Percentiles rank a stretch among this genome's conserved stretches.
phyloP scores from a whole-genome alignment of 495 filamentous ascomycete genomes.

The Talaromyces borbonicus region DNA sequence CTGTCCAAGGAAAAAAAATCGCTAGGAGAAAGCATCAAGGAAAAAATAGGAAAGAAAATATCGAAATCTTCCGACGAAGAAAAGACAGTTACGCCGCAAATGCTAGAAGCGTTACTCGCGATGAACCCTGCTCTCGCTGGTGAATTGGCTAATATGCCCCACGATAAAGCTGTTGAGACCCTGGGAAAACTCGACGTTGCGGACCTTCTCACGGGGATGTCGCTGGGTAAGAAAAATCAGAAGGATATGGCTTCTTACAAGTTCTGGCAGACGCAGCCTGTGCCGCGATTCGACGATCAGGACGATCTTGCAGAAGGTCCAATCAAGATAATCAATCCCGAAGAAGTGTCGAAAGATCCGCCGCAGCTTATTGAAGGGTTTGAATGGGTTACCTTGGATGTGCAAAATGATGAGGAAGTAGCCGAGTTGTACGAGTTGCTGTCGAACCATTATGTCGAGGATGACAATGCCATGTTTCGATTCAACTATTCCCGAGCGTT shows the following conservation, averaged over 20 bases:
- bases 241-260: constrained; percentile 97
- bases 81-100: constrained; percentile 31
- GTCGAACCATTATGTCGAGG: constrained; percentile 90
- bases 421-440: constrained; percentile 83
- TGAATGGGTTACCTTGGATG: constrained; percentile 88
- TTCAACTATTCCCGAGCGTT: constrained; percentile 89
- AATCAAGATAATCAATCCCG: constrained; percentile 62
- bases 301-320: constrained; percentile 43
- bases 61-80: constrained; percentile 16
- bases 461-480: constrained; percentile 90
- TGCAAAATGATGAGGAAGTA: constrained; percentile 57
- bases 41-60: constrained; percentile 13
- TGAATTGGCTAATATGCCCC: constrained; percentile 35
- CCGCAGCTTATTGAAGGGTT: constrained; percentile 62
- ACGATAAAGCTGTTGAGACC: constrained; percentile 45
- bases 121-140: constrained; percentile 42
- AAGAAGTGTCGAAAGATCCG: constrained; percentile 62
- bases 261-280: constrained; percentile 97
- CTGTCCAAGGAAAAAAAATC: constrained; percentile 17
- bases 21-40: constrained; percentile 14
- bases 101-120: constrained; percentile 35
- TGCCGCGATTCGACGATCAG: constrained; percentile 65
- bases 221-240: constrained; percentile 66
- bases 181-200: constrained; percentile 64
- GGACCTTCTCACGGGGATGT: constrained; percentile 74